Evolutionary conservation across 2,329 filamentous ascomycete species (phyloP).

Genomic region (Stenocarpella maydis): DNA sequence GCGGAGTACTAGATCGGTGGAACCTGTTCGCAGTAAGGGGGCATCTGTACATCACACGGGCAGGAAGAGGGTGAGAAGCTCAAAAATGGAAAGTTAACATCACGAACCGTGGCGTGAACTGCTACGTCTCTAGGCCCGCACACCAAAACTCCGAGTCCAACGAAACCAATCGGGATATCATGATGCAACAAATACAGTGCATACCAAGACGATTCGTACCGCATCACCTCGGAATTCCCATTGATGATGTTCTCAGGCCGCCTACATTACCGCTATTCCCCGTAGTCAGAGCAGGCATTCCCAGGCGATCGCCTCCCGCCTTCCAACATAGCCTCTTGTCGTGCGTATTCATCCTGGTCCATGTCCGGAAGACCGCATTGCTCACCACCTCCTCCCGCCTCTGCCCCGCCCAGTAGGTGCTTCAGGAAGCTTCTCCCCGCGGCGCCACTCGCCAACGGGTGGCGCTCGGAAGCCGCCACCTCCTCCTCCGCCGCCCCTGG

Average conservation of each 20-base stretch:
- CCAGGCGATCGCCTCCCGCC: not conserved
- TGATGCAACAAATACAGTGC: conserved; percentile 16
- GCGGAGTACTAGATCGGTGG: conserved; percentile 71
- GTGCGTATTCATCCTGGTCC: conserved; percentile 38
- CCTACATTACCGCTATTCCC: not conserved
- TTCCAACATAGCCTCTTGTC: not conserved
- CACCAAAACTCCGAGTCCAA: not conserved
- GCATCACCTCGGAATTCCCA: not conserved
- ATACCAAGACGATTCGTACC: not conserved
- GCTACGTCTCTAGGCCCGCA: not conserved
- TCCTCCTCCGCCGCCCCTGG: conserved; percentile 43
- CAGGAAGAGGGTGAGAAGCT: not conserved
- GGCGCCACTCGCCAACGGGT: conserved; percentile 68
- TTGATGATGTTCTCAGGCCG: no score
- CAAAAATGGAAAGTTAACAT: not conserved
- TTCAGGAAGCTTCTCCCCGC: conserved; percentile 70
- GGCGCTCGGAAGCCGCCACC: conserved; percentile 45
- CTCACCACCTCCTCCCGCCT: conserved; percentile 48
- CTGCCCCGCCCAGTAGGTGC: conserved; percentile 58
- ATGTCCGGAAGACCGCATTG: conserved; percentile 46
- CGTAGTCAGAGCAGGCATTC: not conserved
- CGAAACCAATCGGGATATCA: conserved; percentile 12
- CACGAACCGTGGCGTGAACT: not conserved
- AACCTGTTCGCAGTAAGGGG: not conserved
- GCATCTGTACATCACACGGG: conserved; percentile 28